Evolutionary conservation across 352 stramenopile genomes (phyloP).

Genomic region (Plasmopara muralis): DNA sequence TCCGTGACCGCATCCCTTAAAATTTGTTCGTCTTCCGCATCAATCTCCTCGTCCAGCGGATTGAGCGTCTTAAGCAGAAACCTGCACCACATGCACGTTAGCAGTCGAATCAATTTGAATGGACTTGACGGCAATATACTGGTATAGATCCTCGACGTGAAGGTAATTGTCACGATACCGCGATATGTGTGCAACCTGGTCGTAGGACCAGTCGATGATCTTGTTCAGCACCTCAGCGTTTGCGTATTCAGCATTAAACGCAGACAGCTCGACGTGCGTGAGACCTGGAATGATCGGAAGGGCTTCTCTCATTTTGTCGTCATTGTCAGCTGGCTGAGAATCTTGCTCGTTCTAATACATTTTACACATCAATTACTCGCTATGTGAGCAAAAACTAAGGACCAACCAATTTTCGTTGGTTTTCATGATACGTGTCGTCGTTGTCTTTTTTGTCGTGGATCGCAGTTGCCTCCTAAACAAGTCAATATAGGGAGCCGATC

Average conservation of each 20-base stretch:
- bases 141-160: slow-evolving; percentile 43
- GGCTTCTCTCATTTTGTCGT: slow-evolving; percentile 11
- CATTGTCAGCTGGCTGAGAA: background rate
- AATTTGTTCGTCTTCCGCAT: slow-evolving; percentile 33
- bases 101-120: background rate
- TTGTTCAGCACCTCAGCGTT: slow-evolving; percentile 39
- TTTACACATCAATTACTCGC: background rate
- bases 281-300: slow-evolving; percentile 31
- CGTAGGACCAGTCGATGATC: slow-evolving; percentile 65
- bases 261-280: slow-evolving; percentile 37
- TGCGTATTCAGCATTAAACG: slow-evolving; percentile 54
- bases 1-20: slow-evolving; percentile 25
- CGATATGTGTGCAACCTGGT: slow-evolving; percentile 31
- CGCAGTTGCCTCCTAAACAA: no score
- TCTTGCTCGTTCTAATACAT: no score
- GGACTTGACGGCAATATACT: slow-evolving; percentile 16
- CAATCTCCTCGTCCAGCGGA: slow-evolving; percentile 41
- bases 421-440: slow-evolving; percentile 4
- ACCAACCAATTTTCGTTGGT: slow-evolving; percentile 16
- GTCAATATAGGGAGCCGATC: no score
- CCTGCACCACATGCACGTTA: slow-evolving; percentile 14
- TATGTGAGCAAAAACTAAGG: background rate
- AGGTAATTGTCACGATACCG: slow-evolving; percentile 41
- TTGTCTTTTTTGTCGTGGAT: background rate
- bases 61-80: slow-evolving; percentile 57